phyloP scores from a whole-genome alignment of 2,329 filamentous ascomycete genomes.

The Cladosporium sp. region DNA sequence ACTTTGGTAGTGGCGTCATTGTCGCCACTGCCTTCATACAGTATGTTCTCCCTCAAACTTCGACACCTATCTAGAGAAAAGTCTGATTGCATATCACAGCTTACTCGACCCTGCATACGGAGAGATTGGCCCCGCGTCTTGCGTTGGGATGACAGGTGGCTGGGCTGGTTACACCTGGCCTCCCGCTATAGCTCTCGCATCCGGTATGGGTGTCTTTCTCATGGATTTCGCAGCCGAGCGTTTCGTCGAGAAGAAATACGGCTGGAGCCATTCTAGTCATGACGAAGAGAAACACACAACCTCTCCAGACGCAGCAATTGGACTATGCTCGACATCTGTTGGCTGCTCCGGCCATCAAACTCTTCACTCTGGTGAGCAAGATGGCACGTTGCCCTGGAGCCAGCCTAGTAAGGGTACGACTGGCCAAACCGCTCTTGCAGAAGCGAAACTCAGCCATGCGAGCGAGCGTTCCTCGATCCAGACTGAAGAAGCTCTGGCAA shows the following conservation, averaged over 20 bases:
- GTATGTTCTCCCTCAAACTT: slow-evolving; percentile 26
- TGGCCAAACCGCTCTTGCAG: slow-evolving; percentile 20
- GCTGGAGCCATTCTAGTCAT: slow-evolving; percentile 33
- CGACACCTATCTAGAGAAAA: too few relatives aligned
- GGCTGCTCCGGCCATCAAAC: slow-evolving; percentile 38
- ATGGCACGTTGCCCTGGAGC: slow-evolving; percentile 27
- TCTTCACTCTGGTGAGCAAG: slow-evolving; percentile 46
- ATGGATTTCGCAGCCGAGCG: slow-evolving; percentile 53
- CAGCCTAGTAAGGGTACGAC: neutral
- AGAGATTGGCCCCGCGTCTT: slow-evolving; percentile 42
- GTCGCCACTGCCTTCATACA: slow-evolving; percentile 51
- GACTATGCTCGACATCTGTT: slow-evolving; percentile 26
- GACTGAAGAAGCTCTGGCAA: neutral
- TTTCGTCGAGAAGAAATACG: slow-evolving; percentile 53
- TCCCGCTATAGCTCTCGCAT: slow-evolving; percentile 52
- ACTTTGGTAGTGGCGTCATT: slow-evolving; percentile 51
- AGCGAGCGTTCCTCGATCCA: slow-evolving; percentile 17
- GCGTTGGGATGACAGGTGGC: slow-evolving; percentile 54
- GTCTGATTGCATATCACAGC: too few relatives aligned
- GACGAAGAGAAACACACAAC: slow-evolving; percentile 22
- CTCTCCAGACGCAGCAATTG: slow-evolving; percentile 30
- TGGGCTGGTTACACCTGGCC: slow-evolving; percentile 56
- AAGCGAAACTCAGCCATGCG: slow-evolving; percentile 15
- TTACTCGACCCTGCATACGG: slow-evolving; percentile 36
- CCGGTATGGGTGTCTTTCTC: slow-evolving; percentile 53